phyloP scores from a whole-genome alignment of 2,329 filamentous ascomycete species.

The Colletotrichum orchidophilum region DNA sequence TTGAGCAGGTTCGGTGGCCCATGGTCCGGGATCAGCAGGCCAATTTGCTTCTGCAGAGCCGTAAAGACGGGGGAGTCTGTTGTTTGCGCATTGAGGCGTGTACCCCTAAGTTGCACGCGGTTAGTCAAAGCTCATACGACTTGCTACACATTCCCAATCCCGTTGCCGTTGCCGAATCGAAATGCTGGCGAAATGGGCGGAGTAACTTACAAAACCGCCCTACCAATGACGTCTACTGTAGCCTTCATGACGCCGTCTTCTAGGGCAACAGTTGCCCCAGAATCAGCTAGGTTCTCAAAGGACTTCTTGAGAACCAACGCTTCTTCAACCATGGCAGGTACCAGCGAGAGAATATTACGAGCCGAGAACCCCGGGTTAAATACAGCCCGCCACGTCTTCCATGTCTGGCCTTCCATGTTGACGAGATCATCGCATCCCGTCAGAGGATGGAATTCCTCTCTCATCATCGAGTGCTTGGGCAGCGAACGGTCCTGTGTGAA shows the following conservation, averaged over 20 bases:
- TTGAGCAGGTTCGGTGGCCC: background rate
- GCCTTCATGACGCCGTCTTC: slow-evolving; percentile 47
- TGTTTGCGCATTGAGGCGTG: background rate
- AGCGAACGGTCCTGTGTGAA: slow-evolving; percentile 38
- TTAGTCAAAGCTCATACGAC: background rate
- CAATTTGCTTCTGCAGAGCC: background rate
- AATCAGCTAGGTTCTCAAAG: background rate
- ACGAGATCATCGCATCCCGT: slow-evolving; percentile 44
- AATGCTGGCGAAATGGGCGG: background rate
- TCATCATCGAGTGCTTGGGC: slow-evolving; percentile 42
- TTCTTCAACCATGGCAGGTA: slow-evolving; percentile 50
- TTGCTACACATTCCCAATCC: no score
- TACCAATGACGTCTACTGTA: slow-evolving; percentile 50
- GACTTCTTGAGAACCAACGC: slow-evolving; percentile 42
- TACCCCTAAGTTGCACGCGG: background rate
- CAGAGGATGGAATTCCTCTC: slow-evolving; percentile 40
- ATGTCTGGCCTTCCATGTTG: slow-evolving; percentile 41
- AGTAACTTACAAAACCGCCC: slow-evolving; percentile 41
- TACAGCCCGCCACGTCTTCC: slow-evolving; percentile 41
- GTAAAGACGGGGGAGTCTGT: background rate
- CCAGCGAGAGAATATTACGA: slow-evolving; percentile 44
- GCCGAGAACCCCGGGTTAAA: slow-evolving; percentile 49
- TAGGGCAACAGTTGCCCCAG: slow-evolving; percentile 36
- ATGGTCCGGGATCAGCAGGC: background rate
- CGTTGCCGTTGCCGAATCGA: no score